phyloP scores from a whole-genome alignment of 2,329 filamentous ascomycete species.

The Sclerotinia glacialis region DNA sequence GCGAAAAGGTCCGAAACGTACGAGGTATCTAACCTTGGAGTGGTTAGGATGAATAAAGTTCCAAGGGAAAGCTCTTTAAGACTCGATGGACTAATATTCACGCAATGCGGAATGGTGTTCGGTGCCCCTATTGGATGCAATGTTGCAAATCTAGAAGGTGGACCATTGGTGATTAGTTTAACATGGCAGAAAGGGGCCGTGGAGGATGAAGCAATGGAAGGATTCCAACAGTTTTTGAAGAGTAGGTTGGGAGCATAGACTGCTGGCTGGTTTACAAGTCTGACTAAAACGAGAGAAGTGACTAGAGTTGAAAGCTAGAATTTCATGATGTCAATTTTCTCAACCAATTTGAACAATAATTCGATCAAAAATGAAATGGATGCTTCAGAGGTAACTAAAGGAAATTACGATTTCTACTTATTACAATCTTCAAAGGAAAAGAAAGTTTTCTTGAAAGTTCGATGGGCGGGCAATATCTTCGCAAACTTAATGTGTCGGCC shows the following conservation, averaged over 20 bases:
- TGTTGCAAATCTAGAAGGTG: conserved; percentile 24
- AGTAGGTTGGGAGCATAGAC: background rate
- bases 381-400: background rate
- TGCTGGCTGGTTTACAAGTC: too few relatives aligned
- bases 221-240: conserved; percentile 6
- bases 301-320: background rate
- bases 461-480: background rate
- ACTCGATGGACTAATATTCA: conserved; percentile 29
- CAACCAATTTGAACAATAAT: background rate
- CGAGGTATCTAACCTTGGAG: conserved; percentile 34
- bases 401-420: too few relatives aligned
- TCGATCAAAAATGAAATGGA: background rate
- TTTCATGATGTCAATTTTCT: background rate
- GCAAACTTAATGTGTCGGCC: too few relatives aligned
- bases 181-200: conserved; percentile 31
- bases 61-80: background rate
- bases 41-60: conserved; percentile 21
- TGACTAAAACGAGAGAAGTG: background rate
- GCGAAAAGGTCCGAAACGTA: conserved; percentile 15
- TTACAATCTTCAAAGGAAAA: too few relatives aligned
- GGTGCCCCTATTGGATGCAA: conserved; percentile 28
- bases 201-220: conserved; percentile 25
- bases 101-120: conserved; percentile 29
- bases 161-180: conserved; percentile 28
- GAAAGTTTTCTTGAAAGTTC: too few relatives aligned